Base-by-base conservation (phyloP, 2,329 filamentous ascomycete genomes). In the Fusarium miscanthi region DNA sequence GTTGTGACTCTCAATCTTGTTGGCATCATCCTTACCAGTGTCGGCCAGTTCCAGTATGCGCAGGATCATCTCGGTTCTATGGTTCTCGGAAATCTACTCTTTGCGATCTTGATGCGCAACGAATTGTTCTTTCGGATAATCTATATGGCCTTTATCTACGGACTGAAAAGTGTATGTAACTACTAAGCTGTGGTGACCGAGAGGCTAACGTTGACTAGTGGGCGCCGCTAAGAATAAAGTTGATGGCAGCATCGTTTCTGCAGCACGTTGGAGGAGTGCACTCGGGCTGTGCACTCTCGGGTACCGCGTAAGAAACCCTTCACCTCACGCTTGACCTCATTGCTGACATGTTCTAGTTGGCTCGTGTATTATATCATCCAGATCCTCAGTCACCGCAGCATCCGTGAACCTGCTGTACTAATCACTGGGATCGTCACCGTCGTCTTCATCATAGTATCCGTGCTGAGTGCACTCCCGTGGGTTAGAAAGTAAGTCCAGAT, bases 151-250 rank as follows among this genome's bases (percentile, higher is more conserved):
- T 19, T 48, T 6, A 64, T 64, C 4, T 60, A 40, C 2, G 31
- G 54, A 7, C 5, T 63, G 3, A 19, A 43, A 51, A 60, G 61
- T 11, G 60, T 63, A 51, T n/a, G 53, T 38, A 1, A 3, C 4
- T 1, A 5, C 2, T 1, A 25, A 31, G 4, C 9, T 6, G 2
- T 3, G 1, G 0, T 19, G 8, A 2, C 8, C 2, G 12, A 19
- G 11, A 6, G n/a, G 17, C 59, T 63, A 10, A 63, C 13, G 12
- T 8, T 19, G 2, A 23, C 4, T 3, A 63, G 61, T 63, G 56
- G 61, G 61, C 61, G 2, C 56, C 61, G 3, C 3, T 60, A 0
- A 33, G 38, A 21, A 19, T 63, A 1, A 40, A 41, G 5, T 10
- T 63, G 0, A 35, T 27, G 42, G 38, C 38, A 16, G 49, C 56